Base-by-base conservation (phyloP, 768 basidiomycete genomes). In the Inosperma sp. region DNA sequence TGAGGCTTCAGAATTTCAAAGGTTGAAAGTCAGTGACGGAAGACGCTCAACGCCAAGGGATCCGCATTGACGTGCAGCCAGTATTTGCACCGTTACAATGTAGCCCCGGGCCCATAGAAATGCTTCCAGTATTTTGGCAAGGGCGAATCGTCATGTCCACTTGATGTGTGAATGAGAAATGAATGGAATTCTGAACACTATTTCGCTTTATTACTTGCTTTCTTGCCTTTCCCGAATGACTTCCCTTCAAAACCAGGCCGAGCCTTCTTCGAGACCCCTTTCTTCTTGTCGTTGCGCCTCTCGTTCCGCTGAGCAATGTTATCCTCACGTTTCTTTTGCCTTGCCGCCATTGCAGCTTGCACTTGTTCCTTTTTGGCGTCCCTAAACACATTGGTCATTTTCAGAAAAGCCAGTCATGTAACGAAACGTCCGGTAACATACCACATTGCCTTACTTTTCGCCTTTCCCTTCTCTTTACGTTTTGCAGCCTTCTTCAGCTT, bases 401-500 rank as follows among this genome's bases (percentile, higher is more conserved):
- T 7, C 30, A 35, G 33, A 23, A 56, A 52, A 16, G 47, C 25
- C 19, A 46, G 5, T 26, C 39, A 5, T 23, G 7, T 22, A n/a
- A 25, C 8, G 27, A 29, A 43, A 54, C 30, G 21, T 51, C 36
- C 47, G 52, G 36, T 52, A 27, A 72, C 85, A 49, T 55, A 94
- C 94, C 95, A 98, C 36, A 79, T 76, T 62, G 86, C 88, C 65
- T 88, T 89, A 52, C 83, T 83, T 72, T 89, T 93, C 19, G 53
- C 60, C 65, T 97, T 97, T 59, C 83, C 83, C 67, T 95, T 94
- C 68, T 96, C 95, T 56, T 89, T 85, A 65, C 89, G 75, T 75
- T 96, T 98, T 7, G 81, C 83, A 34, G 93, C 93, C 72, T 96
- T 97, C 74, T 95, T 97, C 61, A 99, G 66, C 37, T 85, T 72